Evolutionary conservation across 495 filamentous ascomycete species (phyloP).

Genomic region (Bombardia bombarda): DNA sequence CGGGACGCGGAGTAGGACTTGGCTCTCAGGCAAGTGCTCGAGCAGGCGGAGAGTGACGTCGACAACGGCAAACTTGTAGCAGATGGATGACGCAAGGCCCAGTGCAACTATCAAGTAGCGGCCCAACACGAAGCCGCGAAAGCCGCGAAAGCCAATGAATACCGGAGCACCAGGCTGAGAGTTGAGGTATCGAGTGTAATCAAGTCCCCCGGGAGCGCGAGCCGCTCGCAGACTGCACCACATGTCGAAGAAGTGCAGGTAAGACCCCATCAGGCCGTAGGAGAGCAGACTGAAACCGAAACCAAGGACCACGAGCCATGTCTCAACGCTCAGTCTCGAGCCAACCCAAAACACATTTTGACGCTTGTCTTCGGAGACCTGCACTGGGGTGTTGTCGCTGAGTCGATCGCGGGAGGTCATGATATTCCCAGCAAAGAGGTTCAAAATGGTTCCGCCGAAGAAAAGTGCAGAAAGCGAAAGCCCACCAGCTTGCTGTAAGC

Average conservation of each 20-base stretch:
- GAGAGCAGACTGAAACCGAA: constrained; percentile 2
- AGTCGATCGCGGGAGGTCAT: not conserved
- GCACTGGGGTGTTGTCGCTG: not conserved
- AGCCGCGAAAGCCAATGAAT: constrained; percentile 1
- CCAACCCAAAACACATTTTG: not conserved
- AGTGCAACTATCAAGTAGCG: not conserved
- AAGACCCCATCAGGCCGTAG: not conserved
- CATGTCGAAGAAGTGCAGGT: constrained; percentile 2
- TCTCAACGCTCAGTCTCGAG: not conserved
- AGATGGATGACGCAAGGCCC: not conserved
- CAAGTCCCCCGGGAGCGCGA: not conserved
- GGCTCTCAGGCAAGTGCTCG: not conserved
- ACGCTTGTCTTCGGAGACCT: not conserved
- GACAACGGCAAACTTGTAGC: constrained; percentile 3
- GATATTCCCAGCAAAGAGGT: not conserved
- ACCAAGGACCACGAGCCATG: constrained; percentile 5
- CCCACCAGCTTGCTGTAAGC: not conserved
- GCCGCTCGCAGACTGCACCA: constrained; percentile 1
- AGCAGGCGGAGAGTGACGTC: not conserved
- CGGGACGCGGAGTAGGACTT: not conserved
- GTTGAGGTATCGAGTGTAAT: constrained; percentile 7
- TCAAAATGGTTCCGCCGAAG: not conserved
- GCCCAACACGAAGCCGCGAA: not conserved
- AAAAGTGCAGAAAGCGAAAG: not conserved
- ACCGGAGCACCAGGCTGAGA: constrained; percentile 4